Evolutionary conservation across 2,329 filamentous ascomycete genomes (phyloP).

Genomic region (Thelonectria blattea): DNA sequence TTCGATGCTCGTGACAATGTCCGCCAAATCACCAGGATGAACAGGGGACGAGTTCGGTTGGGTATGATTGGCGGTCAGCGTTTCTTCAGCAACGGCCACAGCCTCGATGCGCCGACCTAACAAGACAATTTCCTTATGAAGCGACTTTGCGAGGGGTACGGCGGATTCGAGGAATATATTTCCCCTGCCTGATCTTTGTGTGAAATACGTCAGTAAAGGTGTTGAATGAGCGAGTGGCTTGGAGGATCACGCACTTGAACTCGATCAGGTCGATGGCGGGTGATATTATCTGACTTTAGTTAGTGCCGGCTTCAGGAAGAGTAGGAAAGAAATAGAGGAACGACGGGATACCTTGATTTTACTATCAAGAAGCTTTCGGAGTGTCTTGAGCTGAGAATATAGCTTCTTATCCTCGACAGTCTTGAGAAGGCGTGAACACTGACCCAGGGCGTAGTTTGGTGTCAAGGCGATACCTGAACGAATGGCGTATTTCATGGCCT

Average conservation of each 20-base stretch:
- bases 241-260: constrained; percentile 67
- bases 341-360: constrained; percentile 76
- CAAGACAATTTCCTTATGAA: constrained; percentile 82
- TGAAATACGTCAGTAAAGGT: not conserved
- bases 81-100: constrained; percentile 69
- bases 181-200: constrained; percentile 55
- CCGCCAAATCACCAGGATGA: constrained; percentile 66
- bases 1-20: constrained; percentile 78
- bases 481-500: constrained; percentile 93
- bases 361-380: constrained; percentile 78
- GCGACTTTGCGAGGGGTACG: constrained; percentile 78
- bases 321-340: not conserved
- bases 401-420: constrained; percentile 74
- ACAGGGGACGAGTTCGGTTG: constrained; percentile 46
- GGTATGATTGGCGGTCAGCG: constrained; percentile 45
- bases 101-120: constrained; percentile 77
- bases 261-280: constrained; percentile 93
- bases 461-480: constrained; percentile 86
- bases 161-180: constrained; percentile 78
- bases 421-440: constrained; percentile 79
- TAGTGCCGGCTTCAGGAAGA: constrained; percentile 3
- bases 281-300: constrained; percentile 72
- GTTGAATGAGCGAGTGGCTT: constrained; percentile 16
- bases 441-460: constrained; percentile 81
- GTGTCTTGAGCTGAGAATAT: constrained; percentile 68